Evolutionary conservation across 176 grass and related monocot species (phyloP), one percentile per base, ranked within the genome.

Genomic region (Zea luxurians): DNA sequence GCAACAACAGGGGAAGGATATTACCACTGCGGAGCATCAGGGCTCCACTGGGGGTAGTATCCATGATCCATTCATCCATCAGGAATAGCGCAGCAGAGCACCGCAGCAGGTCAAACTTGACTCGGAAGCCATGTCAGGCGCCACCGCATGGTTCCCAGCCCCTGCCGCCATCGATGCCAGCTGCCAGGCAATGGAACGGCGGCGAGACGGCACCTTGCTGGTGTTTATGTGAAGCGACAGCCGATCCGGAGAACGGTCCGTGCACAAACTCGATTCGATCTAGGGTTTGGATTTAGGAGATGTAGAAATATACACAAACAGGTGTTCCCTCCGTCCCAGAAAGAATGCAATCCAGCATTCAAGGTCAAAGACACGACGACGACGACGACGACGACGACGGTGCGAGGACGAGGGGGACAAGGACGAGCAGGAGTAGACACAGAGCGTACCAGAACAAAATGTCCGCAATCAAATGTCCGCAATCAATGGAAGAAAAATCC

Each of bases 71-170:
- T 68, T 0, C 17, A 68, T 46, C 15, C 8, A 45, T 44, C 40
- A 55, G 16, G 40, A 67, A 40, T 18, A 2, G 18, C n/a, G 3
- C 4, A 71, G 8, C 27, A 36, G 47, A 34, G 11, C 21, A 38
- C 40, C 15, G 44, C 48, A 10, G 18, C 38, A 12, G 2, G 50
- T 10, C 52, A 81, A 76, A 86, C 46, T 63, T 6, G 10, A 48
- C 48, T 6, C 10, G 2, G 66, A 71, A 57, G 17, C 49, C 11
- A 4, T 66, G 34, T 64, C 79, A 72, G 38, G 57, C 34, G 8
- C 61, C 85, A 59, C 58, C n/a, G 1, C 40, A 64, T 8, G 66
- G 73, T 60, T 72, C 73, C 79, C 72, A 58, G 79, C 48, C 34
- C 9, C n/a, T 9, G 40, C 66, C 35, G 5, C 66, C 48, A 38